Percentiles rank a stretch among this genome's conserved stretches.
Evolutionary conservation across 75 land plant species (phyloP).

Genomic region (Selaginella tamariscina): DNA sequence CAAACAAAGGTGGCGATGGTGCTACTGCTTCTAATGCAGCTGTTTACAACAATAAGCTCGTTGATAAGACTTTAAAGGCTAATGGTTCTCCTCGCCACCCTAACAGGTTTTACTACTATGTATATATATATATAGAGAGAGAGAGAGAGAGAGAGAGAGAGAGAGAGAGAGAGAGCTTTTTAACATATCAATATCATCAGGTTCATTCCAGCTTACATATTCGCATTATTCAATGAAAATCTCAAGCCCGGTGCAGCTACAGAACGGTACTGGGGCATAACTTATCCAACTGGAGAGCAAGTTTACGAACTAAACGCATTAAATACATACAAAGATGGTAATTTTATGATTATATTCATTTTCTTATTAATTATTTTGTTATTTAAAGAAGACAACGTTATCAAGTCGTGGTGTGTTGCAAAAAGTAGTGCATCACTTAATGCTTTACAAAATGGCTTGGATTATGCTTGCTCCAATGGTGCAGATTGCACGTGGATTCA

Average conservation of each 20-base stretch:
- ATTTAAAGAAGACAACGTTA: no score
- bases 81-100: neutral
- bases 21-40: slow-evolving; percentile 8
- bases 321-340: no score
- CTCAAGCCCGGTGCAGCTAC: slow-evolving; percentile 7
- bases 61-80: neutral
- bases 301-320: slow-evolving; percentile 7
- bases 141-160: no score
- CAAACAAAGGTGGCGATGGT: neutral
- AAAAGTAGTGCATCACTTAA: neutral
- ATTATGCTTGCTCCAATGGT: slow-evolving; percentile 8
- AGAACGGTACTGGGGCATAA: neutral
- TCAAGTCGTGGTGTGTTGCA: slow-evolving; percentile 8
- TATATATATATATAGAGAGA: no score
- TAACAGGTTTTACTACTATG: no score
- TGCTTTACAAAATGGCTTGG: neutral
- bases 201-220: neutral
- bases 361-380: no score
- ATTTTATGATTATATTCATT: no score
- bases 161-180: no score
- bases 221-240: slow-evolving; percentile 7
- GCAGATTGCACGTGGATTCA: slow-evolving; percentile 6
- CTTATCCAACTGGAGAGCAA: neutral
- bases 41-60: neutral
- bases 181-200: neutral